These are phyloP conservation scores for Umbelopsis sp. DNA, from an alignment of 192 early-diverging fungal genomes.

Conservation along the genomic window DNA sequence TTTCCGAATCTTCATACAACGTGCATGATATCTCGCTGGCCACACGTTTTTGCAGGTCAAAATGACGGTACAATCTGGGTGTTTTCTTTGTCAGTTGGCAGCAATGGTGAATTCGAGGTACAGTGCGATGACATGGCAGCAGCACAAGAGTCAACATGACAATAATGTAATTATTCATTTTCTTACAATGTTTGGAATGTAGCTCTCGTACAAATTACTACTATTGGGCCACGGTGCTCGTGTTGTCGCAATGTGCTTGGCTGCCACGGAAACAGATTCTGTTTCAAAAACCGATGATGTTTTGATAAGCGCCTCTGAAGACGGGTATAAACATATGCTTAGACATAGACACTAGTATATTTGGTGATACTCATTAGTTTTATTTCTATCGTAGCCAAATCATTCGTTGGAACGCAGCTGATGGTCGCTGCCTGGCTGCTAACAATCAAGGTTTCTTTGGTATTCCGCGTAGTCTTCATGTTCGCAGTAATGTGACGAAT, in stretches of 20 bases:
- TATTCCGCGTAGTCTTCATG: constrained; percentile 45
- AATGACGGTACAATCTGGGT: constrained; percentile 61
- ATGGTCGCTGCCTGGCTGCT: constrained; percentile 53
- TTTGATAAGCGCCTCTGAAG: constrained; percentile 55
- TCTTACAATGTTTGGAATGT: not conserved
- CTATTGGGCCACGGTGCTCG: constrained; percentile 52
- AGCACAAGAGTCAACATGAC: not conserved
- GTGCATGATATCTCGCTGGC: constrained; percentile 35
- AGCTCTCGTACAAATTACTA: constrained; percentile 48
- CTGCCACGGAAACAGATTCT: constrained; percentile 43
- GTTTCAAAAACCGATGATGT: constrained; percentile 45
- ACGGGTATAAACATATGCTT: constrained; percentile 43
- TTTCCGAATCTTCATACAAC: constrained; percentile 40
- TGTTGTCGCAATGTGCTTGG: constrained; percentile 45
- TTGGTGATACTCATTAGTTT: not conserved
- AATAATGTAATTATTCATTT: not conserved
- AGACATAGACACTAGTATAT: not conserved
- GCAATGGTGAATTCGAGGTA: constrained; percentile 21
- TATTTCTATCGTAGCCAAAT: constrained; percentile 37
- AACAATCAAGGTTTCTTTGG: constrained; percentile 48
- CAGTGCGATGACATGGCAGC: not conserved
- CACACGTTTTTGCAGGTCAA: constrained; percentile 50
- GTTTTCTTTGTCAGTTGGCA: constrained; percentile 23
- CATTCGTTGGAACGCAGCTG: constrained; percentile 49
- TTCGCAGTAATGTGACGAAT: constrained; percentile 1